Evolutionary conservation across 2,329 filamentous ascomycete genomes (phyloP), one percentile per base, ranked within the genome.

Genomic region (Diaporthe ilicicola): DNA sequence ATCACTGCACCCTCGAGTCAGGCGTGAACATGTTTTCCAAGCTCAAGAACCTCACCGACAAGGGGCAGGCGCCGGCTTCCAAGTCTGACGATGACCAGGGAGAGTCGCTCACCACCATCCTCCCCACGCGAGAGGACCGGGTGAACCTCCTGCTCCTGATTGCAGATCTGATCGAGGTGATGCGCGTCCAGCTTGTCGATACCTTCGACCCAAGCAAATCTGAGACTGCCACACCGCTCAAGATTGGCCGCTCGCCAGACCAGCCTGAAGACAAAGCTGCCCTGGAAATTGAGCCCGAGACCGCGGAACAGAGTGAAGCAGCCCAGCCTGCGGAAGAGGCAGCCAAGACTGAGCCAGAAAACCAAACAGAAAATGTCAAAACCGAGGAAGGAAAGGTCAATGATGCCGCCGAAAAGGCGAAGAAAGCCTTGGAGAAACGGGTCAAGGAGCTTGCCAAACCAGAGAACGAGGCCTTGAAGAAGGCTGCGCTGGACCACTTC

Each of bases 401-500:
- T 0, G 53, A 59, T 12, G 44, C 44, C 15, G 53, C 46, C 13
- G 70, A 72, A 17, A 70, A 62, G 42, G 62, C 55, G 15, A 66
- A 48, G 32, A 74, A 71, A 54, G 74, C 53, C 55, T 59, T 51
- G 34, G 74, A 61, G 34, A 69, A 34, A n/a, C 62, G 53, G 27
- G 44, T 55, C 19, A 53, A 67, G 24, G 69, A 72, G 10, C 74
- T 74, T 22, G 73, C 78, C 27, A 77, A 74, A 55, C 77, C 78
- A 19, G 78, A 78, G 19, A 77, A 83, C 7, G 48, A 79, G 51
- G 77, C 75, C 27, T 75, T 88, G 19, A 82, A 85, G 39, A 78
- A 77, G 37, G 88, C 89, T 7, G 89, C 92, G 1, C 80, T 96
- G 17, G 83, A 85, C 51, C 89, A 93, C 76, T 93, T 95, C 76